Evolutionary conservation across 192 early-diverging fungal genomes (phyloP).

Genomic region (Linnemannia hyalina): DNA sequence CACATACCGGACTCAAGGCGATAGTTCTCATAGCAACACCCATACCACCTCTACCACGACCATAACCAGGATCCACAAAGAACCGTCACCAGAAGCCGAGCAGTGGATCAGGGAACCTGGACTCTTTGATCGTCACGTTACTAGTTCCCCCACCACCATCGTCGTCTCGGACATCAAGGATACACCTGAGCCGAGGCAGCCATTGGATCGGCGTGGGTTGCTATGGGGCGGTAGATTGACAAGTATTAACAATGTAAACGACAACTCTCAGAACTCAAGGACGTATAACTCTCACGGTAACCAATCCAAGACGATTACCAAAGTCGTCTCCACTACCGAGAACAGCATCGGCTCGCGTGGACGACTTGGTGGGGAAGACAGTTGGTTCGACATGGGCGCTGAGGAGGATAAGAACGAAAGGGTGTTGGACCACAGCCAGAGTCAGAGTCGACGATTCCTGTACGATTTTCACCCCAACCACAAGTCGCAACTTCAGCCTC

Average conservation of each 20-base stretch:
- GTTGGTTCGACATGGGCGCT: not conserved
- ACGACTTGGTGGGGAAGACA: not conserved
- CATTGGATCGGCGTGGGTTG: constrained; percentile 9
- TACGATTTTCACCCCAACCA: not conserved
- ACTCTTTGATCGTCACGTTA: not conserved
- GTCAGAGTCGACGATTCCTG: not conserved
- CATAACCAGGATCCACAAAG: constrained; percentile 5
- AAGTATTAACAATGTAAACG: constrained; percentile 21
- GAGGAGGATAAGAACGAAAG: not conserved
- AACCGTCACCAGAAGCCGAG: not conserved
- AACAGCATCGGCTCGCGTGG: not conserved
- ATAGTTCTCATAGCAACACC: constrained; percentile 1
- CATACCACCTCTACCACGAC: not conserved
- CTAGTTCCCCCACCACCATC: not conserved
- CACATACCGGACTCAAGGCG: not conserved
- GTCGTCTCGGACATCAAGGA: not conserved
- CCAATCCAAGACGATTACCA: not conserved
- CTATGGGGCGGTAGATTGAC: constrained; percentile 11
- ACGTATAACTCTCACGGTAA: constrained; percentile 12
- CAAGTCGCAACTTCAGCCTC: not conserved
- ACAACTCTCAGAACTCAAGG: constrained; percentile 10
- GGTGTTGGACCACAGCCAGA: not conserved
- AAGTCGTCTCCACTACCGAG: not conserved
- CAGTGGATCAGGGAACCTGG: not conserved
- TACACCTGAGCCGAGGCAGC: not conserved